Evolutionary conservation across 768 basidiomycete genomes (phyloP).

Genomic region (Zangia roseola): DNA sequence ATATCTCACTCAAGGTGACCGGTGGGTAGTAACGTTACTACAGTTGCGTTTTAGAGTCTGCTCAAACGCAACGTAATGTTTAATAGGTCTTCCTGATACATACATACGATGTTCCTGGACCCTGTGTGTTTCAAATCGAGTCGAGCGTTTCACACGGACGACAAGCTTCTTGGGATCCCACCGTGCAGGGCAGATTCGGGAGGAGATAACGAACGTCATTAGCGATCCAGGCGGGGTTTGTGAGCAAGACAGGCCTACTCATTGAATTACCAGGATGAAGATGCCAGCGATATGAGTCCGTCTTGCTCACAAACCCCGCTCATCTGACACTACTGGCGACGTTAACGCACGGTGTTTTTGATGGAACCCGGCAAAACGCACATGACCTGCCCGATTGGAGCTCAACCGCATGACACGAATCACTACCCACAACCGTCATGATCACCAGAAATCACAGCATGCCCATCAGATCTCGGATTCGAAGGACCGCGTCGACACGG

Average conservation of each 20-base stretch:
- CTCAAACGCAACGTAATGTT: conserved; percentile 17
- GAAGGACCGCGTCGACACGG: neutral
- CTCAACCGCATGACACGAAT: conserved; percentile 8
- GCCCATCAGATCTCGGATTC: conserved; percentile 18
- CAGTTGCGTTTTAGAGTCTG: conserved; percentile 11
- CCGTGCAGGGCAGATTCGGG: conserved; percentile 6
- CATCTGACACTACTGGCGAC: conserved; percentile 8
- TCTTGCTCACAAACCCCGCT: conserved; percentile 14
- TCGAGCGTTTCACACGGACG: conserved; percentile 14
- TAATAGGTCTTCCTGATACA: neutral
- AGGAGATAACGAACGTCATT: conserved; percentile 9
- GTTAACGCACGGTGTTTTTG: conserved; percentile 7
- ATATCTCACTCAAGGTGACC: too few species aligned
- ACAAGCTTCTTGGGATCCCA: conserved; percentile 4
- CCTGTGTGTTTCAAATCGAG: neutral
- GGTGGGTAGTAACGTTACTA: neutral
- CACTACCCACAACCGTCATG: conserved; percentile 12
- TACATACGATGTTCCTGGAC: neutral
- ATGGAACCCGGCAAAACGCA: neutral
- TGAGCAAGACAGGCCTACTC: conserved; percentile 6
- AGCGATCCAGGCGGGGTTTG: conserved; percentile 14
- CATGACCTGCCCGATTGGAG: conserved; percentile 5
- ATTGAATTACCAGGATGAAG: conserved; percentile 1
- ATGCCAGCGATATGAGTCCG: neutral
- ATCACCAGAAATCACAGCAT: conserved; percentile 9